Percentiles rank a stretch among this genome's conserved stretches.
Conservation (phyloP, 2,329 filamentous ascomycete genomes). For the Phyllosticta citrichinensis region DNA sequence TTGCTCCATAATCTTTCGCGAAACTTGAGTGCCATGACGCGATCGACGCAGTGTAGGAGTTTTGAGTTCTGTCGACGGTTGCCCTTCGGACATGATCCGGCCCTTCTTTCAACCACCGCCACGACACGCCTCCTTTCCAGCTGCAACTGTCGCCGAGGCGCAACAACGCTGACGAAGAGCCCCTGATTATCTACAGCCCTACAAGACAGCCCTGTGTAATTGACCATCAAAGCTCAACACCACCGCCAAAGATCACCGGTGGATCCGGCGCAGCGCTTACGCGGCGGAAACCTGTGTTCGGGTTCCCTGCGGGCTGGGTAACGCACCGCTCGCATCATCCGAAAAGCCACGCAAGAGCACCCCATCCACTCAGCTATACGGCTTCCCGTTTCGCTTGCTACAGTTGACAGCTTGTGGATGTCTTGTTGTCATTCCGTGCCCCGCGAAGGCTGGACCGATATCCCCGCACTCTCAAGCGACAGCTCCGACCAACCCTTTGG, state of each 20-base stretch:
- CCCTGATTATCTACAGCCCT: neutral
- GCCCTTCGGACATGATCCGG: neutral
- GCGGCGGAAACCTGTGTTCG: neutral
- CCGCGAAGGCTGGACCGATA: neutral
- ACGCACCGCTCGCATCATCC: neutral
- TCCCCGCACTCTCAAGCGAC: neutral
- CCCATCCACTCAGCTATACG: neutral
- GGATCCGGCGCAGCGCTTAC: slow-evolving; percentile 5
- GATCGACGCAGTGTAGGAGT: neutral
- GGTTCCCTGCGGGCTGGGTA: neutral
- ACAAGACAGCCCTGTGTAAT: neutral
- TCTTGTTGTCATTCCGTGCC: neutral
- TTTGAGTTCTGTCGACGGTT: neutral
- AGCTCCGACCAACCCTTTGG: neutral
- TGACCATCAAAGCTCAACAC: neutral
- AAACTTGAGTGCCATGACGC: neutral
- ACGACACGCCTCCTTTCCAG: neutral
- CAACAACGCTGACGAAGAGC: neutral
- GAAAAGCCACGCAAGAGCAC: neutral
- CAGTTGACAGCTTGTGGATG: neutral
- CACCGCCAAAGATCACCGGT: neutral
- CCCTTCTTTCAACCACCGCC: neutral
- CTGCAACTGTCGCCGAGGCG: neutral
- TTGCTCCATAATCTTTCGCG: neutral
- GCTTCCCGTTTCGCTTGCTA: neutral